phyloP scores from a whole-genome alignment of 1,284 basidiomycete species.

The Puccinia brachypodii region DNA sequence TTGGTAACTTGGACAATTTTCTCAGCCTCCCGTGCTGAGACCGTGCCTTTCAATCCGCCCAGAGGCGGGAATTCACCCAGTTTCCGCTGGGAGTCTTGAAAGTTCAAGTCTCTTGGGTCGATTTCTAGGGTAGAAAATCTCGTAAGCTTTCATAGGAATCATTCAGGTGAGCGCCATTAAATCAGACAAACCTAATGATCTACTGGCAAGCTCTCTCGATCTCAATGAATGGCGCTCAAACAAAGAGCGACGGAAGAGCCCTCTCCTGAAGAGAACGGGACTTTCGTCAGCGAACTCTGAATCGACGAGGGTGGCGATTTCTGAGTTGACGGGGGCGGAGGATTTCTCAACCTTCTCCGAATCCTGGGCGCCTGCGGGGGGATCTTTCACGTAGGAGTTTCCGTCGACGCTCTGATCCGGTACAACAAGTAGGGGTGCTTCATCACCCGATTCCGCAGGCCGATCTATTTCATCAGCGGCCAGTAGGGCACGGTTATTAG shows the following conservation, averaged over 20 bases:
- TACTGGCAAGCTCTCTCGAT: neutral
- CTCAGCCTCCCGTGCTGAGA: neutral
- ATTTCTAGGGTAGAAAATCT: neutral
- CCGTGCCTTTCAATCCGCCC: conserved; percentile 1
- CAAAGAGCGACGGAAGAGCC: conserved; percentile 2
- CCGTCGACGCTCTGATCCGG: neutral
- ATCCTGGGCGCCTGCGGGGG: neutral
- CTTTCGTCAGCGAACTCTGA: neutral
- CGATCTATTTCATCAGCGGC: neutral
- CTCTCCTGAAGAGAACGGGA: neutral
- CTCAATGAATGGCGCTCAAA: neutral
- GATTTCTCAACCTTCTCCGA: too few relatives aligned
- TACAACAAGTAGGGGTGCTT: neutral
- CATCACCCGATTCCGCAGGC: neutral
- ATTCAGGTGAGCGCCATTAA: too few relatives aligned
- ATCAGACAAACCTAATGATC: neutral
- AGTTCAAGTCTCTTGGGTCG: neutral
- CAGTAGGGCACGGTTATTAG: neutral
- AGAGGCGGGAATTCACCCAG: conserved; percentile 7
- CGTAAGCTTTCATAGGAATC: neutral
- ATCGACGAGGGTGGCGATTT: too few relatives aligned
- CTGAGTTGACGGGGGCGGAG: neutral
- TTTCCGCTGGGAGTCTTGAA: conserved; percentile 2
- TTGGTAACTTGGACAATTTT: neutral
- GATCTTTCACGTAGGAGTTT: neutral